These are phyloP conservation scores for Trametes elegans DNA, from an alignment of 768 basidiomycete genomes.

Conservation along the genomic window DNA sequence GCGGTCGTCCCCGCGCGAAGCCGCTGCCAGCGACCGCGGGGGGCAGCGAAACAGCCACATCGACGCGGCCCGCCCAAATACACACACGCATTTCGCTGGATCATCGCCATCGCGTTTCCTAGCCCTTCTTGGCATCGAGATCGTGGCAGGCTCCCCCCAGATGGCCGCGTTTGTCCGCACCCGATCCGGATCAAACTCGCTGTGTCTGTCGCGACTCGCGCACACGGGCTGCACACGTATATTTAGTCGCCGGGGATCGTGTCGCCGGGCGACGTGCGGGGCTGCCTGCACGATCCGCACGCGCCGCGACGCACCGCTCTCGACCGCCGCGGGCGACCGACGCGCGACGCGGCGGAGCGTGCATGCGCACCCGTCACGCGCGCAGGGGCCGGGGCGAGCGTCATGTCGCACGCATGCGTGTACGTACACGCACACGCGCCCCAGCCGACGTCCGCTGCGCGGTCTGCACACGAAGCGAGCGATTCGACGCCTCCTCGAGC, in stretches of 20 bases:
- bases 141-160: neutral
- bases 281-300: constrained; percentile 2
- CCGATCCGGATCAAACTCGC: constrained; percentile 8
- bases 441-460: too few relatives aligned
- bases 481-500: too few relatives aligned
- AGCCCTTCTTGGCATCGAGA: constrained; percentile 8
- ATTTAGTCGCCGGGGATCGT: constrained; percentile 5
- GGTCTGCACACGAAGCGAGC: neutral
- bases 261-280: constrained; percentile 4
- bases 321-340: neutral
- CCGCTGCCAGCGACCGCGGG: neutral
- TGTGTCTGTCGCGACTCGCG: neutral
- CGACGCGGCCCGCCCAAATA: too few relatives aligned
- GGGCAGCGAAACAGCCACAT: neutral
- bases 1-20: neutral
- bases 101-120: neutral
- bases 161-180: neutral
- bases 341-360: neutral
- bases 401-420: neutral
- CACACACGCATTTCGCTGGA: neutral
- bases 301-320: neutral
- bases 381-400: too few relatives aligned
- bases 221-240: constrained; percentile 1
- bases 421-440: neutral
- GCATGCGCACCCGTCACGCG: too few relatives aligned